Evolutionary conservation across 768 basidiomycete genomes (phyloP).

Genomic region (Tubosaeta sp.): DNA sequence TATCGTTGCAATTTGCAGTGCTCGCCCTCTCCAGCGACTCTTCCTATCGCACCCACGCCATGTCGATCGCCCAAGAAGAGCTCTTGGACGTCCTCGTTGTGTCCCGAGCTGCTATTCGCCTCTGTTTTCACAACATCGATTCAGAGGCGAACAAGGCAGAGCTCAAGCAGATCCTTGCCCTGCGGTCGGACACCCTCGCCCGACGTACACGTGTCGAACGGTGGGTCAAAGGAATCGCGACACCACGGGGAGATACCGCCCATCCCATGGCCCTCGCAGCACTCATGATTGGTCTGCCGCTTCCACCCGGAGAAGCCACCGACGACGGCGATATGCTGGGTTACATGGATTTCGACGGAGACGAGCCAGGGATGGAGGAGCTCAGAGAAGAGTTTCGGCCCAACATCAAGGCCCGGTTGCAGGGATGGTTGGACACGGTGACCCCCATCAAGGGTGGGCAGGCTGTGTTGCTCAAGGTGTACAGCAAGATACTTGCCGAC

Average conservation of each 20-base stretch:
- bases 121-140: constrained; percentile 46
- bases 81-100: constrained; percentile 42
- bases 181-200: constrained; percentile 34
- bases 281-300: constrained; percentile 56
- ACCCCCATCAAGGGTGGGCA: constrained; percentile 37
- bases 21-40: constrained; percentile 31
- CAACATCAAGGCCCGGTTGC: constrained; percentile 50
- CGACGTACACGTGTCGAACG: constrained; percentile 45
- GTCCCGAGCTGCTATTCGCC: constrained; percentile 41
- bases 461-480: constrained; percentile 37
- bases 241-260: constrained; percentile 34
- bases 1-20: constrained; percentile 43
- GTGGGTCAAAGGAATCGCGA: constrained; percentile 49
- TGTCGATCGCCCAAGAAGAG: constrained; percentile 50
- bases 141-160: constrained; percentile 37
- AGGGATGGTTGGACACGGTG: constrained; percentile 50
- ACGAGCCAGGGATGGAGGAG: constrained; percentile 57
- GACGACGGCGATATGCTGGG: constrained; percentile 47
- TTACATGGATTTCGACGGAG: constrained; percentile 47
- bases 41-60: constrained; percentile 28
- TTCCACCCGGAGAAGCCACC: constrained; percentile 35
- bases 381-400: constrained; percentile 59
- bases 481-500: constrained; percentile 39
- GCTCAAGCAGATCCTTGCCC: constrained; percentile 42
- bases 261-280: constrained; percentile 61